Conservation (phyloP, 345 rosid species). For the Trapa bicornis region DNA sequence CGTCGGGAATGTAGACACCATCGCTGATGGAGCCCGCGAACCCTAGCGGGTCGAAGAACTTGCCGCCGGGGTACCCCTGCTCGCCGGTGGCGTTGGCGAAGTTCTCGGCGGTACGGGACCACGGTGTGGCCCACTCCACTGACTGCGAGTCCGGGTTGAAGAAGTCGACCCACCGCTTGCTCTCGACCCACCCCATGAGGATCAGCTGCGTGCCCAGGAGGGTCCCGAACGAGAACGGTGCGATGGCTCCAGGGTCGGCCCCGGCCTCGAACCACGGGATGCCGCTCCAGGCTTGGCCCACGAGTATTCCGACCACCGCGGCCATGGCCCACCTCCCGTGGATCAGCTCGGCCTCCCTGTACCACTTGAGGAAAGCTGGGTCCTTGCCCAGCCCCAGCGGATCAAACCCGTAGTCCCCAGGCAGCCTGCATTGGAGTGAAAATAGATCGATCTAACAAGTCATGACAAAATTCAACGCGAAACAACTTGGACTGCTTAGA, state of each 20-base stretch:
- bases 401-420: slow-evolving; percentile 91
- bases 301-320: slow-evolving; percentile 79
- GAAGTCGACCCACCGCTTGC: slow-evolving; percentile 98
- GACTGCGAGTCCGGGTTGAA: slow-evolving; percentile 93
- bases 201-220: slow-evolving; percentile 81
- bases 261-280: slow-evolving; percentile 97
- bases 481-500: too few species aligned
- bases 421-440: slow-evolving; percentile 40
- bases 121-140: slow-evolving; percentile 94
- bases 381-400: slow-evolving; percentile 95
- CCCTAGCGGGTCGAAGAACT: slow-evolving; percentile 80
- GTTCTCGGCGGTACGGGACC: slow-evolving; percentile 86
- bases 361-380: slow-evolving; percentile 95
- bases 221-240: slow-evolving; percentile 83
- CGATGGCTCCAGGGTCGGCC: slow-evolving; percentile 75
- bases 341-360: slow-evolving; percentile 94
- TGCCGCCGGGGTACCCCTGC: slow-evolving; percentile 96
- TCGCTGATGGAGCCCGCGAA: slow-evolving; percentile 51
- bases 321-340: slow-evolving; percentile 98
- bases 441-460: too few species aligned
- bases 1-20: slow-evolving; percentile 68
- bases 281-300: slow-evolving; percentile 95
- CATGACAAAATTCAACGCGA: too few species aligned
- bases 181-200: slow-evolving; percentile 99
- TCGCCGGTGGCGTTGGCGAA: slow-evolving; percentile 80